Evolutionary conservation across 768 basidiomycete genomes (phyloP).

Genomic region (Sporobolomyces pararoseus): DNA sequence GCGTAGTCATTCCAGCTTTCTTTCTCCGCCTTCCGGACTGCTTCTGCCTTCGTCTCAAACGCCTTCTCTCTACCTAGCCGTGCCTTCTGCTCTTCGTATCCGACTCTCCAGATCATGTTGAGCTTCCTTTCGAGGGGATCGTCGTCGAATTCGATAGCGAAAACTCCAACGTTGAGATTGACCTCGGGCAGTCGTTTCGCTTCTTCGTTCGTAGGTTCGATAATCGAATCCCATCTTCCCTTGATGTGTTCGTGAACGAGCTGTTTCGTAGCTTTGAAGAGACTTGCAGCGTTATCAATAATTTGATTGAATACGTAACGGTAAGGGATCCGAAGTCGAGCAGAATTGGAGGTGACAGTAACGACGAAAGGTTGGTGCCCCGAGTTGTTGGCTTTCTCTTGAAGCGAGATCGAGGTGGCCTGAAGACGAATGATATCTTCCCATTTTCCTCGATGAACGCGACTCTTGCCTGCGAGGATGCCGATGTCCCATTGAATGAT

Average conservation of each 20-base stretch:
- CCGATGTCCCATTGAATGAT: constrained; percentile 51
- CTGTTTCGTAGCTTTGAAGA: constrained; percentile 71
- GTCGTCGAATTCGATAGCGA: constrained; percentile 76
- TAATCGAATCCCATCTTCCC: constrained; percentile 58
- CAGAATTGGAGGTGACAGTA: constrained; percentile 60
- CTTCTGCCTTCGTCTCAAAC: constrained; percentile 71
- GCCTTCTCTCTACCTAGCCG: constrained; percentile 73
- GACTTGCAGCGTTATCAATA: constrained; percentile 64
- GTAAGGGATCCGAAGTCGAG: constrained; percentile 72
- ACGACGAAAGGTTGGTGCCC: constrained; percentile 48
- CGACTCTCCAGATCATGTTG: constrained; percentile 69
- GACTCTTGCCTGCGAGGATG: constrained; percentile 60
- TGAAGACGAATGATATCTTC: constrained; percentile 67
- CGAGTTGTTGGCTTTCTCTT: constrained; percentile 41
- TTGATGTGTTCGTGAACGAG: constrained; percentile 58
- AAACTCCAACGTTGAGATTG: constrained; percentile 57
- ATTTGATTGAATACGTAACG: constrained; percentile 72
- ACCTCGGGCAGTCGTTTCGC: constrained; percentile 69
- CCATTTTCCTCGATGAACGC: constrained; percentile 58
- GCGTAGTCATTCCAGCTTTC: constrained; percentile 37
- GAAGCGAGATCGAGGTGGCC: constrained; percentile 47
- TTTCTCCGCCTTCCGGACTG: constrained; percentile 53
- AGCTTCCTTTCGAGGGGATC: constrained; percentile 76
- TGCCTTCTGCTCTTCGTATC: constrained; percentile 65
- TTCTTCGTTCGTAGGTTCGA: constrained; percentile 65